These are phyloP conservation scores for Cladosporium austrohemisphaericum DNA, from an alignment of 2,329 filamentous ascomycete genomes.

Conservation along the genomic window DNA sequence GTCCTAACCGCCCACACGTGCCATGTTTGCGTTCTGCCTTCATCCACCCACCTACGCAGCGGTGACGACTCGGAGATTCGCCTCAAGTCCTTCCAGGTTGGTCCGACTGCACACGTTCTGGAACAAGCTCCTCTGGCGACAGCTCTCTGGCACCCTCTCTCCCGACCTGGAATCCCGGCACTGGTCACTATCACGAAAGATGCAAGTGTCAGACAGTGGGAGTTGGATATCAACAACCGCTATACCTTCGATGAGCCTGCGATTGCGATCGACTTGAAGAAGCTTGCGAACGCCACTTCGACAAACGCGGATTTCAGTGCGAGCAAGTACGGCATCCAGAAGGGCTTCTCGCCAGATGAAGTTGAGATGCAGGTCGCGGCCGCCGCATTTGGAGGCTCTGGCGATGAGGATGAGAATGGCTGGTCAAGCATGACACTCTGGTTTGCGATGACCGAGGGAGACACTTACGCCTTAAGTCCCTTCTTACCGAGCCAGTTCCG, in stretches of 20 bases:
- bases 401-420: conserved; percentile 55
- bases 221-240: conserved; percentile 75
- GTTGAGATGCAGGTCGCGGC: conserved; percentile 93
- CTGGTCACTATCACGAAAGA: conserved; percentile 86
- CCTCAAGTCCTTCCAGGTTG: conserved; percentile 84
- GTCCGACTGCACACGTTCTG: conserved; percentile 85
- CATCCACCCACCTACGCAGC: conserved; percentile 69
- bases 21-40: conserved; percentile 81
- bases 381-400: conserved; percentile 77
- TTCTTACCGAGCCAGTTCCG: conserved; percentile 85
- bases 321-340: conserved; percentile 68
- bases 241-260: conserved; percentile 83
- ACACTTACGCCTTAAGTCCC: conserved; percentile 90
- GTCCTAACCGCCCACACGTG: conserved; percentile 84
- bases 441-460: conserved; percentile 91
- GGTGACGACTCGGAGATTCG: conserved; percentile 67
- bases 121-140: conserved; percentile 77
- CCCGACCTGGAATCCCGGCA: conserved; percentile 67
- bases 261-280: conserved; percentile 81
- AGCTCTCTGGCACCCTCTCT: conserved; percentile 88
- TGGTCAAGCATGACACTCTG: conserved; percentile 97
- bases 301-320: conserved; percentile 80
- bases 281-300: conserved; percentile 78
- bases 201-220: conserved; percentile 86
- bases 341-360: conserved; percentile 80